A percentile compares a stretch with the other conserved stretches of the same genome.
phyloP scores from a whole-genome alignment of 1,139 yeast species.

The Lodderomyces metapsilosis region DNA sequence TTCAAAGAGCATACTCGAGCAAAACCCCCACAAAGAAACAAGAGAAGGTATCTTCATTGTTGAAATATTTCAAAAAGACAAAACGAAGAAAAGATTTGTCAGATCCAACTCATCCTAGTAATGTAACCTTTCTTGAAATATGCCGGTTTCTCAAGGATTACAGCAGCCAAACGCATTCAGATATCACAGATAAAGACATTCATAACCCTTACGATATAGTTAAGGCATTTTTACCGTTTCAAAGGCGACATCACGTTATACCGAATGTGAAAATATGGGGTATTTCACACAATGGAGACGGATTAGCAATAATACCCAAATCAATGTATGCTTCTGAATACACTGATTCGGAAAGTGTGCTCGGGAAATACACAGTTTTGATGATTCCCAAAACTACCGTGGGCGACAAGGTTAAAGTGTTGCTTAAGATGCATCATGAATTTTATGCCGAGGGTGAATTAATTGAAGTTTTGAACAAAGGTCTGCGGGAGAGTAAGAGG shows the following conservation, averaged over 20 bases:
- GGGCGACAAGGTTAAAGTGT: slow-evolving; percentile 36
- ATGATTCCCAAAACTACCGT: slow-evolving; percentile 38
- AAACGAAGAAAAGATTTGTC: slow-evolving; percentile 13
- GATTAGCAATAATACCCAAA: slow-evolving; percentile 35
- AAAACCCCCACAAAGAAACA: neutral
- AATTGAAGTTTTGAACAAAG: slow-evolving; percentile 16
- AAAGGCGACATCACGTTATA: slow-evolving; percentile 18
- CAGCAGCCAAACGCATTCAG: slow-evolving; percentile 6
- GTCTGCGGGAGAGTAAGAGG: slow-evolving; percentile 15
- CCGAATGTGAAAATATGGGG: slow-evolving; percentile 25
- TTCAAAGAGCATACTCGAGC: neutral
- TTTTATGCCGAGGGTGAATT: slow-evolving; percentile 32
- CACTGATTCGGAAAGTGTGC: slow-evolving; percentile 14
- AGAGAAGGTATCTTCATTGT: slow-evolving; percentile 4
- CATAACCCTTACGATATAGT: slow-evolving; percentile 27
- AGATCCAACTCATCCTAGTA: slow-evolving; percentile 15
- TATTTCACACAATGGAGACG: slow-evolving; percentile 38
- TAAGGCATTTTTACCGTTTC: slow-evolving; percentile 22
- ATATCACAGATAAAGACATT: slow-evolving; percentile 17
- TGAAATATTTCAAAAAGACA: slow-evolving; percentile 10
- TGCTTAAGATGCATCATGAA: slow-evolving; percentile 29
- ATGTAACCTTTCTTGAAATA: slow-evolving; percentile 10
- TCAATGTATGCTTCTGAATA: slow-evolving; percentile 20
- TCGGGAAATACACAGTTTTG: slow-evolving; percentile 24
- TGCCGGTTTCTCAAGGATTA: slow-evolving; percentile 18